Percentiles rank a stretch among this genome's conserved stretches.
Evolutionary conservation across 2,329 filamentous ascomycete genomes (phyloP).

Genomic region (Nannizziopsis arthrosporioides): DNA sequence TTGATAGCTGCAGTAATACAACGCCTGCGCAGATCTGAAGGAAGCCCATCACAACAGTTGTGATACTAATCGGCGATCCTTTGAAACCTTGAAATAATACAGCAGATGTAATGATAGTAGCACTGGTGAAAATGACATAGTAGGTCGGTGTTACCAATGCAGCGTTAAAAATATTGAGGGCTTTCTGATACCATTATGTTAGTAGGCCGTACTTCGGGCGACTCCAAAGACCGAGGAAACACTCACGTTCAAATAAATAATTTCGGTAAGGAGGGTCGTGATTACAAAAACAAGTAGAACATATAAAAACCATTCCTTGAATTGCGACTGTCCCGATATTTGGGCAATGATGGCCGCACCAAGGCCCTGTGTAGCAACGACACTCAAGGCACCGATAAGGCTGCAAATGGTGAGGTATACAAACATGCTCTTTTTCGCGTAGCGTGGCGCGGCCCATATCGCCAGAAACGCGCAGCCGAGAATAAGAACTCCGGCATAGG

Average conservation of each 20-base stretch:
- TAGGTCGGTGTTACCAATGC: constrained; percentile 95
- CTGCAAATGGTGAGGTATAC: constrained; percentile 96
- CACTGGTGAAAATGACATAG: constrained; percentile 95
- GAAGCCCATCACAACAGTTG: constrained; percentile 87
- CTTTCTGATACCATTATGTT: constrained; percentile 58
- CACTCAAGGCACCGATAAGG: constrained; percentile 83
- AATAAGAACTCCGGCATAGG: constrained; percentile 72
- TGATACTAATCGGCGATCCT: constrained; percentile 65
- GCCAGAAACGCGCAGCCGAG: constrained; percentile 60
- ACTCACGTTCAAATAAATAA: constrained; percentile 88
- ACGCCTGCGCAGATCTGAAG: constrained; percentile 88
- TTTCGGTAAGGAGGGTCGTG: constrained; percentile 78
- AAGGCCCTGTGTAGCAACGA: constrained; percentile 86
- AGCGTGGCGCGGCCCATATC: constrained; percentile 71
- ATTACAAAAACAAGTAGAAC: constrained; percentile 85
- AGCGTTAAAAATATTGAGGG: constrained; percentile 90
- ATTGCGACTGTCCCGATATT: constrained; percentile 68
- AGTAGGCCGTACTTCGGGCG: constrained; percentile 5
- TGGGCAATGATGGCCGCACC: constrained; percentile 86
- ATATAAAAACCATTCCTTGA: constrained; percentile 96
- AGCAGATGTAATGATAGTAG: constrained; percentile 86
- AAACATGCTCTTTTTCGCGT: constrained; percentile 94
- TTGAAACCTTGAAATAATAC: constrained; percentile 92
- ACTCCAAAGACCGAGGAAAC: not conserved
- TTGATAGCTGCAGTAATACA: constrained; percentile 86